phyloP scores from a whole-genome alignment of 2,329 filamentous ascomycete species.

The Botryotinia narcissicola region DNA sequence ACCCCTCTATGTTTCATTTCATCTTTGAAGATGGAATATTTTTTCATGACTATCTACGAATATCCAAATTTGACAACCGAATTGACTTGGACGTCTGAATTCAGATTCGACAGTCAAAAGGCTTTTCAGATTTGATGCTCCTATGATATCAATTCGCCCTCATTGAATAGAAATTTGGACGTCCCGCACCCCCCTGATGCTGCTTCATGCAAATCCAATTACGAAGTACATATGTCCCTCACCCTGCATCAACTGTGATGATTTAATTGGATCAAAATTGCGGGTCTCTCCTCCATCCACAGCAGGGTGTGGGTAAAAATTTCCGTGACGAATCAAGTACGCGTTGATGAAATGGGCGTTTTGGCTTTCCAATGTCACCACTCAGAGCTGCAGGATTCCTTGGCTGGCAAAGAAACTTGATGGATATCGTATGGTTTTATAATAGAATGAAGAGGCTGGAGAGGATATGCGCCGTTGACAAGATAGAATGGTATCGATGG shows the following conservation, averaged over 20 bases:
- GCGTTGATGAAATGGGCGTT: background rate
- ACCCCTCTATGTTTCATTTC: background rate
- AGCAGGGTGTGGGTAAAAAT: background rate
- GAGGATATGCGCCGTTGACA: background rate
- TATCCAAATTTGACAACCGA: background rate
- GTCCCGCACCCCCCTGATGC: background rate
- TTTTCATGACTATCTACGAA: background rate
- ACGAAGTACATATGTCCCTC: slow-evolving; percentile 7
- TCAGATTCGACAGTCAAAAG: background rate
- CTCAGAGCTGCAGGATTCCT: background rate
- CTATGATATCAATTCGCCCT: background rate
- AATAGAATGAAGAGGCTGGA: background rate
- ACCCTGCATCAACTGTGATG: background rate
- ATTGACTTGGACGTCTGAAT: background rate
- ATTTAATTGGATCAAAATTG: slow-evolving; percentile 4
- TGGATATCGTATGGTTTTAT: slow-evolving; percentile 10
- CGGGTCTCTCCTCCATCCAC: background rate
- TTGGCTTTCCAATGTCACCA: slow-evolving; percentile 2
- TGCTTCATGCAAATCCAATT: slow-evolving; percentile 18
- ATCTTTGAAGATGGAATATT: background rate
- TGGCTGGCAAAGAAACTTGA: slow-evolving; percentile 2
- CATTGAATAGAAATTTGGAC: background rate
- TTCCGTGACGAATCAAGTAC: slow-evolving; percentile 2
- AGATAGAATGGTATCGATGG: background rate
- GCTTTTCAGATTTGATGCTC: background rate